These are phyloP conservation scores for Lindgomyces ingoldianus DNA, from an alignment of 495 filamentous ascomycete species.

Conservation along the genomic window DNA sequence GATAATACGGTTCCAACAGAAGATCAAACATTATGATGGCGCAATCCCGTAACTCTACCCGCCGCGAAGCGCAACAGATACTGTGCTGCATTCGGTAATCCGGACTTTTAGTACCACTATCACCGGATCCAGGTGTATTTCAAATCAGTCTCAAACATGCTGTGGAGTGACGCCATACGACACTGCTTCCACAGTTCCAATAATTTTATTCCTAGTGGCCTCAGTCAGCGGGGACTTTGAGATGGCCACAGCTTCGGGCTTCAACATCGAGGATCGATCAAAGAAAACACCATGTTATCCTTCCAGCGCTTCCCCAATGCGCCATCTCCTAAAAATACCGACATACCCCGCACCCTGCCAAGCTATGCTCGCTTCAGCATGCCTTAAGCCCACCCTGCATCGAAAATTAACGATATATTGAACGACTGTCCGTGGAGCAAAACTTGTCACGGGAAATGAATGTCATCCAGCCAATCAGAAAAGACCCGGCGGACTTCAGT, in stretches of 20 bases:
- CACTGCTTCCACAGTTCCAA: not conserved
- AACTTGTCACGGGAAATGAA: conserved; percentile 5
- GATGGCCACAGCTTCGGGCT: not conserved
- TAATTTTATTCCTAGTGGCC: not conserved
- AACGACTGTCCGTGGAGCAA: not conserved
- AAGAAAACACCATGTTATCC: too few species aligned
- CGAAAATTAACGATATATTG: too few species aligned
- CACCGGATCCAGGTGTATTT: not conserved
- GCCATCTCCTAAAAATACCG: too few species aligned
- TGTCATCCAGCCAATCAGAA: conserved; percentile 13
- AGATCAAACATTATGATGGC: not conserved
- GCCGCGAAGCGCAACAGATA: not conserved
- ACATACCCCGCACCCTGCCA: too few species aligned
- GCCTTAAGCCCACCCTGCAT: too few species aligned
- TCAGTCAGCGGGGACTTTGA: not conserved
- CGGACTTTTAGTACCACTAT: not conserved
- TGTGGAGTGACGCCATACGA: not conserved
- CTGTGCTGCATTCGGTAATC: not conserved
- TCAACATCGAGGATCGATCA: conserved; percentile 5
- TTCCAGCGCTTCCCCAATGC: too few species aligned
- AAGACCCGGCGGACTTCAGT: conserved; percentile 18
- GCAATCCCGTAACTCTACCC: not conserved
- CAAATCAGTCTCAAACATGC: not conserved
- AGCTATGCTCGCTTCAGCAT: too few species aligned
- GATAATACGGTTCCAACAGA: conserved; percentile 2